Evolutionary conservation across 2,329 filamentous ascomycete species (phyloP).

Genomic region (Aureobasidium mangrovei): DNA sequence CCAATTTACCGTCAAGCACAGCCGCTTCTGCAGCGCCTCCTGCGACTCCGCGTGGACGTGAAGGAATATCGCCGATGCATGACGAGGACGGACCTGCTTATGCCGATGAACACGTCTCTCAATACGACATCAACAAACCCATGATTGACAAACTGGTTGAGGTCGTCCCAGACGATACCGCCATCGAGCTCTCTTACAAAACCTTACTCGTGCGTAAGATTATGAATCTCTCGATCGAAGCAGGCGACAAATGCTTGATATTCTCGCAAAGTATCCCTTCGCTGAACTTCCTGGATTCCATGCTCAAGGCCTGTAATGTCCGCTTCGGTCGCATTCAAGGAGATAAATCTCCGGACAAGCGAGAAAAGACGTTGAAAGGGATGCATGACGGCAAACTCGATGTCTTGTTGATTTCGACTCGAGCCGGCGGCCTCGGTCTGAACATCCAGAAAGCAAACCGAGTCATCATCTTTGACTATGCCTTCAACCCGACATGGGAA

Average conservation of each 20-base stretch:
- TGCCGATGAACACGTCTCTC: slow-evolving; percentile 31
- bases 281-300: slow-evolving; percentile 56
- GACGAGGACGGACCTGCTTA: slow-evolving; percentile 17
- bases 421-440: slow-evolving; percentile 70
- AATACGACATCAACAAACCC: slow-evolving; percentile 29
- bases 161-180: slow-evolving; percentile 7
- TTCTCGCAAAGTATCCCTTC: slow-evolving; percentile 68
- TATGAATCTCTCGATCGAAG: slow-evolving; percentile 51
- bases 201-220: slow-evolving; percentile 59
- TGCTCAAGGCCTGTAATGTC: slow-evolving; percentile 44
- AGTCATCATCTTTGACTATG: slow-evolving; percentile 77
- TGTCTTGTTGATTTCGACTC: slow-evolving; percentile 75
- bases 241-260: slow-evolving; percentile 66
- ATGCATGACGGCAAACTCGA: slow-evolving; percentile 54
- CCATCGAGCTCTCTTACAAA: slow-evolving; percentile 53
- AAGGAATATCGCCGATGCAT: background rate
- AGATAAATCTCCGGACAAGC: slow-evolving; percentile 42
- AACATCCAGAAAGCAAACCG: slow-evolving; percentile 80
- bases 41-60: background rate
- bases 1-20: background rate
- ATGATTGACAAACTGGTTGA: slow-evolving; percentile 17
- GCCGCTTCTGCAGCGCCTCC: background rate
- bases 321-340: slow-evolving; percentile 59
- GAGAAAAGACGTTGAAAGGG: slow-evolving; percentile 55
- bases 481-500: slow-evolving; percentile 72